These are phyloP conservation scores for Ophiosphaerella korrae DNA, from an alignment of 2,329 filamentous ascomycete genomes.

Conservation along the genomic window DNA sequence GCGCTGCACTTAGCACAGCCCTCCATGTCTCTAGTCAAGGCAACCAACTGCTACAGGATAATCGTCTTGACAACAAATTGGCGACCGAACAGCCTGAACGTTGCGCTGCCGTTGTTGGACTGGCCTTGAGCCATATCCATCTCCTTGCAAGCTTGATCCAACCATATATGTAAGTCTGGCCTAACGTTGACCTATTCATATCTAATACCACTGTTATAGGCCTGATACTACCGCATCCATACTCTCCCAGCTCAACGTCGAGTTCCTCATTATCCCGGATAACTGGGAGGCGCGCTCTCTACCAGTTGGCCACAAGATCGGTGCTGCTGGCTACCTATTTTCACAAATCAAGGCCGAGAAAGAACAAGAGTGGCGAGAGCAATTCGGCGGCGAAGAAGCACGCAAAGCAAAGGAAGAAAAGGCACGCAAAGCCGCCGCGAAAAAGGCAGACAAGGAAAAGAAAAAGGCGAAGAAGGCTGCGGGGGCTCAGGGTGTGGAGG, in stretches of 20 bases:
- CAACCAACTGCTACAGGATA: conserved; percentile 64
- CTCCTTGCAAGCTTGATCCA: conserved; percentile 78
- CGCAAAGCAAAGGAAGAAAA: conserved; percentile 74
- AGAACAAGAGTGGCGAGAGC: conserved; percentile 79
- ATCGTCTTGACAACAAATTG: conserved; percentile 64
- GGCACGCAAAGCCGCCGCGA: conserved; percentile 60
- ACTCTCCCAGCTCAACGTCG: conserved; percentile 71
- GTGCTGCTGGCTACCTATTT: conserved; percentile 80
- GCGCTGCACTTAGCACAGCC: conserved; percentile 67
- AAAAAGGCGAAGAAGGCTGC: conserved; percentile 64
- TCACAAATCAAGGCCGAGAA: conserved; percentile 81
- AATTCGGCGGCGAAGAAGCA: conserved; percentile 70
- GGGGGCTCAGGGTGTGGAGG: conserved; percentile 75
- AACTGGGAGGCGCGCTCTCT: conserved; percentile 45
- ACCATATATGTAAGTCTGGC: conserved; percentile 70
- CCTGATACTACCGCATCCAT: conserved; percentile 65
- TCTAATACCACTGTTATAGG: conserved; percentile 21
- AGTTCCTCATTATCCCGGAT: conserved; percentile 63
- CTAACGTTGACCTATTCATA: neutral
- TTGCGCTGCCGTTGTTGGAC: conserved; percentile 69
- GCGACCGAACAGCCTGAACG: conserved; percentile 64
- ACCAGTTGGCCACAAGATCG: conserved; percentile 76
- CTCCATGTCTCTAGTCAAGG: conserved; percentile 69
- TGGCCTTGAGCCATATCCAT: conserved; percentile 83
- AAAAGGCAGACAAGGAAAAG: conserved; percentile 67